Evolutionary conservation across 441 rosid species (phyloP).

Genomic region (Populus trichocarpa): DNA sequence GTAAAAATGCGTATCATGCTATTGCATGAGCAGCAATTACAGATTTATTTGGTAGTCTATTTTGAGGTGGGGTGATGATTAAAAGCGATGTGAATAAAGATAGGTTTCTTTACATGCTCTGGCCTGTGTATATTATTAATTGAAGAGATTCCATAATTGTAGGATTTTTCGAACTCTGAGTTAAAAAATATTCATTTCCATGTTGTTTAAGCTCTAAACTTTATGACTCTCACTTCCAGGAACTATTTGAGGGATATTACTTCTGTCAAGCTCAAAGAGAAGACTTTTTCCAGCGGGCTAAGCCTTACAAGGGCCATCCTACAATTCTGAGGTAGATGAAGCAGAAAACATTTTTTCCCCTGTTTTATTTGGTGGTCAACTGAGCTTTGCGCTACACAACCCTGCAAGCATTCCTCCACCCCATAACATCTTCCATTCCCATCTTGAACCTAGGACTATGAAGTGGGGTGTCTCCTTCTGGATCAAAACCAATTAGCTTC

Average conservation of each 20-base stretch:
- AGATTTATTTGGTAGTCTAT: no score
- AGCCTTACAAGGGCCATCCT: slow-evolving; percentile 76
- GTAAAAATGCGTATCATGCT: no score
- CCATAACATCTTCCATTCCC: not conserved
- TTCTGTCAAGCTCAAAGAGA: slow-evolving; percentile 96
- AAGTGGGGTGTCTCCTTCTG: not conserved
- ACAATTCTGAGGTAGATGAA: slow-evolving; percentile 61
- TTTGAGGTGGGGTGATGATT: no score
- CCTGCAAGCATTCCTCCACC: not conserved
- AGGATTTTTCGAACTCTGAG: not conserved
- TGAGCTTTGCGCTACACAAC: not conserved
- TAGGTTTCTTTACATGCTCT: not conserved
- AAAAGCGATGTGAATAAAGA: not conserved
- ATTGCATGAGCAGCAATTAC: no score
- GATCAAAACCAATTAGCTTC: not conserved
- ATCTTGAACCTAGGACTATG: not conserved
- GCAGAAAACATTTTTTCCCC: not conserved
- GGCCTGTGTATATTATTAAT: not conserved
- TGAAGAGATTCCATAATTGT: not conserved
- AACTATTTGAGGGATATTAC: slow-evolving; percentile 93
- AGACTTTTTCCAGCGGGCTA: slow-evolving; percentile 67
- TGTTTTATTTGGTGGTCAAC: not conserved
- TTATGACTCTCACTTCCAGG: slow-evolving; percentile 37
- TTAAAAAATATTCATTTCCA: slow-evolving; percentile 1
- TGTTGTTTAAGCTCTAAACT: not conserved